These are phyloP conservation scores for Candida pseudofarinosa DNA, from an alignment of 805 yeast genomes.

Conservation along the genomic window DNA sequence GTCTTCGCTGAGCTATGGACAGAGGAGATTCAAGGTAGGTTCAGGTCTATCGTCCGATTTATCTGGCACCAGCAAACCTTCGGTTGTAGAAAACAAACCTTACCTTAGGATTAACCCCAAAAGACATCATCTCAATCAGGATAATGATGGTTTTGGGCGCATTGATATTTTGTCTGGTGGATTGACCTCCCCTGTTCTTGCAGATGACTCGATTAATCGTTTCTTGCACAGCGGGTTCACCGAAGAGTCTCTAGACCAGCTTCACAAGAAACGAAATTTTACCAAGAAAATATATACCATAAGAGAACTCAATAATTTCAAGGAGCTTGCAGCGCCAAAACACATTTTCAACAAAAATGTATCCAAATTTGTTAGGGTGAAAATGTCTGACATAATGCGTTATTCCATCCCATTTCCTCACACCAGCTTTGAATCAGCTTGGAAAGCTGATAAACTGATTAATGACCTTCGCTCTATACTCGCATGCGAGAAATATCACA, in stretches of 20 bases:
- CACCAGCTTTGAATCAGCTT: constrained; percentile 15
- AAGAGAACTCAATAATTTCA: constrained; percentile 3
- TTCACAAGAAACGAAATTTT: not conserved
- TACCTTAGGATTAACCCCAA: not conserved
- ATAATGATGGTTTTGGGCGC: not conserved
- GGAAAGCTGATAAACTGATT: constrained; percentile 20
- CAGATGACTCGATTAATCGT: constrained; percentile 6
- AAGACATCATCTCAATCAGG: not conserved
- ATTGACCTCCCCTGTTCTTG: constrained; percentile 5
- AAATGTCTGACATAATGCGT: constrained; percentile 11
- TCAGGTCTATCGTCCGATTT: not conserved
- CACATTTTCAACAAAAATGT: not conserved
- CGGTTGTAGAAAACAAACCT: constrained; percentile 1
- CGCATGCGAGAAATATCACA: constrained; percentile 1
- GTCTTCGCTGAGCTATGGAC: not conserved
- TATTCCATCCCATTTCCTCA: constrained; percentile 9
- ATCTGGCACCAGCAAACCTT: not conserved
- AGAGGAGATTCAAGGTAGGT: not conserved
- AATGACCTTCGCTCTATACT: constrained; percentile 13
- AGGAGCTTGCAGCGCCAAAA: not conserved
- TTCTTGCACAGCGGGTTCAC: constrained; percentile 5
- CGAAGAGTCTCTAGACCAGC: not conserved
- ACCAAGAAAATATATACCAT: constrained; percentile 2
- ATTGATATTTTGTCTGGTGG: constrained; percentile 7
- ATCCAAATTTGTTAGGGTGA: constrained; percentile 2